A percentile compares a stretch with the other conserved stretches of the same genome.
Conservation (phyloP, 2,329 filamentous ascomycete species). For the Cercospora sojina region DNA sequence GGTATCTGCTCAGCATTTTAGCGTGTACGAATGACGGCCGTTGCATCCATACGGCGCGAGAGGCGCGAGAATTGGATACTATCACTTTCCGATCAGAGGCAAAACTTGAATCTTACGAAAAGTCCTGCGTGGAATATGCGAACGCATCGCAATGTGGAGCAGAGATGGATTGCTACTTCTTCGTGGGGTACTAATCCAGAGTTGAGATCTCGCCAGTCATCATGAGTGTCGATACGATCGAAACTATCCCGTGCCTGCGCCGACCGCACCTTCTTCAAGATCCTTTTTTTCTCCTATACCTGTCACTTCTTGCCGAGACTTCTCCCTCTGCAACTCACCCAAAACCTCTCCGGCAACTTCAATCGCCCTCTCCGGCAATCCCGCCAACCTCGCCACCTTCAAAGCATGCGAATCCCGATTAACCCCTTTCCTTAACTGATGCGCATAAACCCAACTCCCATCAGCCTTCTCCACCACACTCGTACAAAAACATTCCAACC, state of each 20-base stretch:
- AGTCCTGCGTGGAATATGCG: not conserved
- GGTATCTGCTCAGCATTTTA: slow-evolving; percentile 11
- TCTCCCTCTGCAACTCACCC: slow-evolving; percentile 15
- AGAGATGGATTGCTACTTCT: not conserved
- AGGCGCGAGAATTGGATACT: not conserved
- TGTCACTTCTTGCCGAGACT: not conserved
- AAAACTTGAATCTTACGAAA: not conserved
- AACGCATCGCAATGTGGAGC: not conserved
- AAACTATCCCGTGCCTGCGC: not conserved
- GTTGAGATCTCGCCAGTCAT: not conserved
- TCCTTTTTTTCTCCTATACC: too few relatives aligned
- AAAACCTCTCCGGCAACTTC: slow-evolving; percentile 64
- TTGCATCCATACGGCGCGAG: not conserved
- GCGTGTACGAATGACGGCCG: slow-evolving; percentile 12
- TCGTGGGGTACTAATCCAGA: not conserved
- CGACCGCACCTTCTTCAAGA: not conserved
- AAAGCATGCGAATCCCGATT: slow-evolving; percentile 87
- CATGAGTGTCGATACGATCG: not conserved
- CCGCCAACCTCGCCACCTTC: slow-evolving; percentile 88
- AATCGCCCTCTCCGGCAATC: slow-evolving; percentile 70
- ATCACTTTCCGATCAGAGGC: not conserved
- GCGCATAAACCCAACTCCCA: slow-evolving; percentile 77
- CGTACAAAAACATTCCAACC: slow-evolving; percentile 78
- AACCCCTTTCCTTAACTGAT: slow-evolving; percentile 75
- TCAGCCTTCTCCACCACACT: slow-evolving; percentile 72